Percentiles rank a stretch among this genome's conserved stretches.
phyloP scores from a whole-genome alignment of 257 asterid species.

The Cinchona pubescens region DNA sequence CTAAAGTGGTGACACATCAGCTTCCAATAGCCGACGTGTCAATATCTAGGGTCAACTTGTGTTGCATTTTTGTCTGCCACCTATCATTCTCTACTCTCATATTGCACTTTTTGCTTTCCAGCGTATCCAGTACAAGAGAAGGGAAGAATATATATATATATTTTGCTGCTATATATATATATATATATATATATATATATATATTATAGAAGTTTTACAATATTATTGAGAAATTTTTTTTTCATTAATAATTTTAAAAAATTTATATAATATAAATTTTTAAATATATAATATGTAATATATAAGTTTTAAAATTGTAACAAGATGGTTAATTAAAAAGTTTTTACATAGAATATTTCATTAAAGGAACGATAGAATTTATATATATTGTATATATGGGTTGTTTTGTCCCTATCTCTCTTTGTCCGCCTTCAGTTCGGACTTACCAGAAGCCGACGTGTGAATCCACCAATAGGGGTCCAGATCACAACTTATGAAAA shows the following conservation, averaged over 20 bases:
- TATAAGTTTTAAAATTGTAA: too few species aligned
- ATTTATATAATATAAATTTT: too few species aligned
- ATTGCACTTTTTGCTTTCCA: neutral
- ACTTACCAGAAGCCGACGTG: neutral
- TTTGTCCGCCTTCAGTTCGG: neutral
- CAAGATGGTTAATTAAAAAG: too few species aligned
- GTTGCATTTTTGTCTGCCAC: constrained; percentile 28
- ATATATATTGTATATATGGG: too few species aligned
- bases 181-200: too few species aligned
- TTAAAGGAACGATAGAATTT: too few species aligned
- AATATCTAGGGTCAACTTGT: constrained; percentile 26
- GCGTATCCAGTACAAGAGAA: neutral
- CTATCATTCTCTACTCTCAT: neutral
- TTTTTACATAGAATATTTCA: too few species aligned
- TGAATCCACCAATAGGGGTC: neutral
- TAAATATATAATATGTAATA: too few species aligned
- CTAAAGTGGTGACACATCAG: constrained; percentile 35
- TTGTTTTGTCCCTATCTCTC: neutral
- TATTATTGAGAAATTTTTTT: too few species aligned
- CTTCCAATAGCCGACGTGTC: constrained; percentile 34
- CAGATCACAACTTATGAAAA: neutral
- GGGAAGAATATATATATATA: too few species aligned
- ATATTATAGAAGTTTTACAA: neutral
- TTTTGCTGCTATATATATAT: too few species aligned
- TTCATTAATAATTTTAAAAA: too few species aligned